Conservation (phyloP, 2,329 filamentous ascomycete species). For the Lecanicillium sp. region DNA sequence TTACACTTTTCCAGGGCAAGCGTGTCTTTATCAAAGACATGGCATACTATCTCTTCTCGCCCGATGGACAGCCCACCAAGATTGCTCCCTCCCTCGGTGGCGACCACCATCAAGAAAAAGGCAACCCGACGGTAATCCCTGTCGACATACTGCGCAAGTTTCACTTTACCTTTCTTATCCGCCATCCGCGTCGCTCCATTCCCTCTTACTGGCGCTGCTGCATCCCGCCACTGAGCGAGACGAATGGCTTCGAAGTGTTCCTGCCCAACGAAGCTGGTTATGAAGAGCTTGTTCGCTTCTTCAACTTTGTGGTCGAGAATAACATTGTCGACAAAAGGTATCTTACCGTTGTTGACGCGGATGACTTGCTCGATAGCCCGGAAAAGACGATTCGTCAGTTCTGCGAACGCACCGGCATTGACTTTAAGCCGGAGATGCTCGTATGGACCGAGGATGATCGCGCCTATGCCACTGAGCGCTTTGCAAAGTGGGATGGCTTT, state of each 20-base stretch:
- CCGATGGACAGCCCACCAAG: conserved; percentile 55
- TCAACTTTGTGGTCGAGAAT: conserved; percentile 70
- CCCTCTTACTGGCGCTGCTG: conserved; percentile 95
- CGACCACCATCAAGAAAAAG: conserved; percentile 41
- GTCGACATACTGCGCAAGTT: conserved; percentile 65
- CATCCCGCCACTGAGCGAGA: conserved; percentile 70
- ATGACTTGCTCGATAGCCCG: conserved; percentile 85
- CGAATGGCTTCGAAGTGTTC: conserved; percentile 83
- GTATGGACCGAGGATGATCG: conserved; percentile 72
- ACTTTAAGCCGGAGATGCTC: conserved; percentile 72
- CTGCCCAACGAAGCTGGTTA: conserved; percentile 86
- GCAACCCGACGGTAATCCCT: conserved; percentile 82
- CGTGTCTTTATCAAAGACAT: conserved; percentile 98
- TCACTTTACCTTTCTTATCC: conserved; percentile 95
- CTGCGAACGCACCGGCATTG: conserved; percentile 72
- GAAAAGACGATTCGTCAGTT: conserved; percentile 67
- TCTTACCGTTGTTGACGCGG: conserved; percentile 85
- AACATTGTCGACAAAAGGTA: conserved; percentile 63
- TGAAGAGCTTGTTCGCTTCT: conserved; percentile 73
- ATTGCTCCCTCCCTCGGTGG: conserved; percentile 76
- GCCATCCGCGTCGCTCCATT: conserved; percentile 84
- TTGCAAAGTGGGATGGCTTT: conserved; percentile 96
- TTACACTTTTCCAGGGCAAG: conserved; percentile 56
- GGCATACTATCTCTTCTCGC: conserved; percentile 81
- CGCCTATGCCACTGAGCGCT: conserved; percentile 63